Evolutionary conservation across 768 basidiomycete genomes (phyloP).

Genomic region (Termitomyces sp.): DNA sequence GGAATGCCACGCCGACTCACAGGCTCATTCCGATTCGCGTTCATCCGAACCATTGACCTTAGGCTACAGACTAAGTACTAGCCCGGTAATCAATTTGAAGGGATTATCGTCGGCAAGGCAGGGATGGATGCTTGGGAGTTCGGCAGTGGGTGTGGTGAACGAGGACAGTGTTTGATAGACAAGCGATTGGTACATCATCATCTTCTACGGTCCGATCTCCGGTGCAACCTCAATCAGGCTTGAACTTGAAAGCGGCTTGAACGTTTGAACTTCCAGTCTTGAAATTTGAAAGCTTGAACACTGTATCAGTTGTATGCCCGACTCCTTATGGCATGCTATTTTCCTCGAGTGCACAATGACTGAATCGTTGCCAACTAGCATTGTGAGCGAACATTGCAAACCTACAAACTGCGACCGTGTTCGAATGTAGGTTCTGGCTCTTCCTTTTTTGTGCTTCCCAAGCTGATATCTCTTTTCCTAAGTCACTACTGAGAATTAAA

Average conservation of each 20-base stretch:
- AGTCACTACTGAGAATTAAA: no score
- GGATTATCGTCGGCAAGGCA: constrained; percentile 3
- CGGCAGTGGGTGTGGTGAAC: constrained; percentile 9
- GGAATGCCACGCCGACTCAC: constrained; percentile 18
- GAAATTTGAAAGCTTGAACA: no score
- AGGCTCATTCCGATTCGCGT: constrained; percentile 21
- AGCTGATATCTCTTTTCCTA: no score
- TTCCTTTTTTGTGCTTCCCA: no score
- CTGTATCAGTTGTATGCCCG: no score
- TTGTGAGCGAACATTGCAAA: no score
- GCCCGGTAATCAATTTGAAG: not conserved
- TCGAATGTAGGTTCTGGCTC: not conserved
- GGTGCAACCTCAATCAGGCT: not conserved
- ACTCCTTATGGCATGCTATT: no score
- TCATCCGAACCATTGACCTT: constrained; percentile 21
- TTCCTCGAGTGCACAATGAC: no score
- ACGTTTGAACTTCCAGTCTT: no score
- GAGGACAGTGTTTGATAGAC: constrained; percentile 10
- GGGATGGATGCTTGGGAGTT: constrained; percentile 6
- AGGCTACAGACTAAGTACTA: constrained; percentile 1
- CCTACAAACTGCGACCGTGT: not conserved
- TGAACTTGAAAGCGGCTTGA: no score
- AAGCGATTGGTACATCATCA: constrained; percentile 10
- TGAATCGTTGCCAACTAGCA: no score
- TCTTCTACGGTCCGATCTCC: not conserved